Percentiles rank a stretch among this genome's conserved stretches.
Conservation (phyloP, 2,329 filamentous ascomycete species). For the Microsporum ferrugineum region DNA sequence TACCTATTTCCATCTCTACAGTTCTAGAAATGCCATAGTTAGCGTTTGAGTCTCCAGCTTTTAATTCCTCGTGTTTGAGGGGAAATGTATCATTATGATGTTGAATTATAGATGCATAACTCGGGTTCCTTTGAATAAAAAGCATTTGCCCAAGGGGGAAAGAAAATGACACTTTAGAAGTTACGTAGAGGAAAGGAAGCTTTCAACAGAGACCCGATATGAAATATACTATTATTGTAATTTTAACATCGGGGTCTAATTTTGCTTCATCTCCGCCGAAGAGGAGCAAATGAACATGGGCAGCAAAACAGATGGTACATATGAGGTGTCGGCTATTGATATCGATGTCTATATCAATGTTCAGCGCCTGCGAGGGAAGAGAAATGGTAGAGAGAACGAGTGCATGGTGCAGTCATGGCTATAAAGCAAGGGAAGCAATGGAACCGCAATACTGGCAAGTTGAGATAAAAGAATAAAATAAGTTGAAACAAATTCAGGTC, state of each 20-base stretch:
- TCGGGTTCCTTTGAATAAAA: not conserved
- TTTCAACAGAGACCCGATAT: not conserved
- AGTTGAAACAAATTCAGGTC: not conserved
- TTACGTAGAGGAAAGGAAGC: not conserved
- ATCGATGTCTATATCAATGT: not conserved
- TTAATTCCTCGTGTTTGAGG: not conserved
- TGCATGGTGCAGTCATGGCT: not conserved
- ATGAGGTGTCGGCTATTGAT: not conserved
- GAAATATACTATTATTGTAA: not conserved
- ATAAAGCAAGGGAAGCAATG: not conserved
- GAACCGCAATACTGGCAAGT: not conserved
- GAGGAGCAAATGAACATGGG: not conserved
- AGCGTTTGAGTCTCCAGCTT: not conserved
- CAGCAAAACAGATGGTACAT: not conserved
- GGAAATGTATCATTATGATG: not conserved
- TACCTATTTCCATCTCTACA: not conserved
- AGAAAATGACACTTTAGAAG: too few species aligned
- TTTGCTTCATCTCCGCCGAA: not conserved
- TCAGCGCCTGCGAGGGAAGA: not conserved
- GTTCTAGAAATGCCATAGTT: not conserved
- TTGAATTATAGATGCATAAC: not conserved
- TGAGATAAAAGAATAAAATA: constrained; percentile 1
- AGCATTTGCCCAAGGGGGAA: too few species aligned
- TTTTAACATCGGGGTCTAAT: not conserved
- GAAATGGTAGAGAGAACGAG: not conserved